Evolutionary conservation across 805 yeast genomes (phyloP).

Genomic region (Ogataea chonburiensis): DNA sequence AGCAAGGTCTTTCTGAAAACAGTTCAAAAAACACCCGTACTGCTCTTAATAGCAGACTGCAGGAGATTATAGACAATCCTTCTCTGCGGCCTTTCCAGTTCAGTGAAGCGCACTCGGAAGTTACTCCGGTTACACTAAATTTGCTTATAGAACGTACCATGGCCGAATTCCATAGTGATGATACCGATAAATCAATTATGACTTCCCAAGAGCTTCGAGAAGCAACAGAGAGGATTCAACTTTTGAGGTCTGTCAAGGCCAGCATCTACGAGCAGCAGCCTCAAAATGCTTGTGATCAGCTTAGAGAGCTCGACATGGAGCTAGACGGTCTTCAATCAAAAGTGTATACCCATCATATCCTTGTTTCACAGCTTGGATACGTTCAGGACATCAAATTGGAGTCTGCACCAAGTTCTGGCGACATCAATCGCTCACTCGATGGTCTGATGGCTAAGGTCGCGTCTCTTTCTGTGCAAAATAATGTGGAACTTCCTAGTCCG

Average conservation of each 20-base stretch:
- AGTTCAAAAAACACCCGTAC: not conserved
- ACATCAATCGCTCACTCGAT: slow-evolving; percentile 37
- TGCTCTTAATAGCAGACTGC: slow-evolving; percentile 12
- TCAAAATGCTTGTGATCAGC: slow-evolving; percentile 1
- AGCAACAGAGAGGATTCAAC: slow-evolving; percentile 7
- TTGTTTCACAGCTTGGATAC: slow-evolving; percentile 47
- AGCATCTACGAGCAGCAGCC: not conserved
- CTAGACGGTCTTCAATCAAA: slow-evolving; percentile 13
- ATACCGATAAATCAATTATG: slow-evolving; percentile 1
- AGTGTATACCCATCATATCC: slow-evolving; percentile 42
- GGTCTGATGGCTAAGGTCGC: slow-evolving; percentile 46
- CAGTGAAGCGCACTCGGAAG: slow-evolving; percentile 11
- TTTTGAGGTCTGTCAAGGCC: slow-evolving; percentile 12
- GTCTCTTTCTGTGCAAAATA: slow-evolving; percentile 44
- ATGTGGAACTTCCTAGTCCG: slow-evolving; percentile 40
- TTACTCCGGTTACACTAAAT: slow-evolving; percentile 17
- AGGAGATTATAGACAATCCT: slow-evolving; percentile 13
- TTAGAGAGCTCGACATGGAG: slow-evolving; percentile 12
- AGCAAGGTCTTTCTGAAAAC: not conserved
- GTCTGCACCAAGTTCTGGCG: slow-evolving; percentile 3
- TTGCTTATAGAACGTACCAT: slow-evolving; percentile 21
- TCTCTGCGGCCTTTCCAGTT: slow-evolving; percentile 12
- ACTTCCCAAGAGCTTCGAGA: slow-evolving; percentile 16
- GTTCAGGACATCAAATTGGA: slow-evolving; percentile 33
- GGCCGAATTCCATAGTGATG: slow-evolving; percentile 16